Evolutionary conservation across 2,329 filamentous ascomycete species (phyloP), one percentile per base, ranked within the genome.

Genomic region (Trichoderma endophyticum): DNA sequence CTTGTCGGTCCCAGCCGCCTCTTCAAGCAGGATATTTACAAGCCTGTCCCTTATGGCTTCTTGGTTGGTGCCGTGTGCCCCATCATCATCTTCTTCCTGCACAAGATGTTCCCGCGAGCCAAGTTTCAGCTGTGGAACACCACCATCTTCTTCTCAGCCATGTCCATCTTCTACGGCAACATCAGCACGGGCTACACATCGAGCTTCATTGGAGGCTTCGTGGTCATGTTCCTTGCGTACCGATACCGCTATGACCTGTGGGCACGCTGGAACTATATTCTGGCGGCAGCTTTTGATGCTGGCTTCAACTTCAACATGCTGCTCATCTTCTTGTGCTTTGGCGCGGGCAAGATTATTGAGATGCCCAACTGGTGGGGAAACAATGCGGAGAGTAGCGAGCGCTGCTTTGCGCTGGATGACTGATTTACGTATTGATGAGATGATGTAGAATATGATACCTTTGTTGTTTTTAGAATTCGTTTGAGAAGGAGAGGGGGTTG

Each of bases 351-450:
- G 80, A 82, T 87, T 36, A 79, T 89, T 8, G 82, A 79, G 18
- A 90, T 90, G 88, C 87, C 88, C n/a, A 77, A 88, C 73, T 90
- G 89, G 89, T 90, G 88, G 87, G 88, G 88, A 0, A 90, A 90
- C 75, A 85, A 89, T 74, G 83, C 79, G 32, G 80, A 83, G 21
- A 87, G 81, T 69, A 85, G 86, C 57, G 88, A 90, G 79, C 82
- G 88, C 69, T 90, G 88, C 77, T 90, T 90, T 82, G 86, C 86
- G 3, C 73, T 88, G 48, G 32, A 63, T 36, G 56, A 32, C 30
- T 72, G 70, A 61, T 61, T 62, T 21, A 54, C 48, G 61, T 54
- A 34, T 60, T 34, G n/a, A 51, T 69, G 26, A 39, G 26, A 0
- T 30, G 21, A 63, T 26, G 64, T 43, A 26, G 28, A 28, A 70